These are phyloP conservation scores for Neurospora hispaniola DNA, from an alignment of 495 filamentous ascomycete genomes.

Conservation along the genomic window DNA sequence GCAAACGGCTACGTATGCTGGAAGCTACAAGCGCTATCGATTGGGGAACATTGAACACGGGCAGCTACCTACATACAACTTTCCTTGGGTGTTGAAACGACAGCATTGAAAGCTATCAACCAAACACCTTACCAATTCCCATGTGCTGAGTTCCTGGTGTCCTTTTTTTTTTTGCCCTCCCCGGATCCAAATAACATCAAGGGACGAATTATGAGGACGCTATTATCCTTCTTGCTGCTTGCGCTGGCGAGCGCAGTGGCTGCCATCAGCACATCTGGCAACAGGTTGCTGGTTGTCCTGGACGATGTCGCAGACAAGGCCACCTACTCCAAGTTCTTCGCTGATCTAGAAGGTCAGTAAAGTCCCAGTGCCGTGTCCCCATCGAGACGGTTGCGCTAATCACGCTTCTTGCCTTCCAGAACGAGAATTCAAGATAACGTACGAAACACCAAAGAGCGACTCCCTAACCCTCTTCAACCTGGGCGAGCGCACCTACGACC, in stretches of 20 bases:
- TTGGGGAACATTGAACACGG: not conserved
- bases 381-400: conserved; percentile 8
- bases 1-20: conserved; percentile 31
- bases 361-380: not conserved
- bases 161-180: conserved; percentile 8
- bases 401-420: conserved; percentile 35
- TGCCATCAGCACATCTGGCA: conserved; percentile 71
- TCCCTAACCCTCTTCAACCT: conserved; percentile 72
- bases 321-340: conserved; percentile 71
- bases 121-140: not conserved
- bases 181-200: conserved; percentile 25
- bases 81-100: not conserved
- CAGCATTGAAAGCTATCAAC: not conserved
- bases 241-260: conserved; percentile 54
- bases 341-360: conserved; percentile 63
- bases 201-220: conserved; percentile 55
- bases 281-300: conserved; percentile 72
- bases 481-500: conserved; percentile 83
- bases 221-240: conserved; percentile 56
- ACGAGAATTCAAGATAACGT: conserved; percentile 69
- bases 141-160: not conserved
- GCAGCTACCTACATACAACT: not conserved
- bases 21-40: conserved; percentile 5
- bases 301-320: conserved; percentile 73
- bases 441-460: conserved; percentile 80